Evolutionary conservation across 2,329 filamentous ascomycete genomes (phyloP).

Genomic region (Neurospora crassa): DNA sequence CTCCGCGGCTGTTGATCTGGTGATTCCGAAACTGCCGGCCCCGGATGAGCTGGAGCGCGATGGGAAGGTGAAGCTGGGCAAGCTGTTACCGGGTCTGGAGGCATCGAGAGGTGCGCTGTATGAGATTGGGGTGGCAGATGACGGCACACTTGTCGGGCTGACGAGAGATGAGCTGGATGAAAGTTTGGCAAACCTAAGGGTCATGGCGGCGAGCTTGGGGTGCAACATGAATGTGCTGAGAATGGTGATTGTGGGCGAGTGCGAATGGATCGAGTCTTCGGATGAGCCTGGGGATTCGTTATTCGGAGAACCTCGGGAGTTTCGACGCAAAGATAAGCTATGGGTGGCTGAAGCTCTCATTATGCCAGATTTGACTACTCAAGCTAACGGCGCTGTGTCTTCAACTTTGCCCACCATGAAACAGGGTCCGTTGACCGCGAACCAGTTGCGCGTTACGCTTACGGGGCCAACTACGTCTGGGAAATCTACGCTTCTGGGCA

Average conservation of each 20-base stretch:
- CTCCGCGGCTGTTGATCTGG: conserved; percentile 57
- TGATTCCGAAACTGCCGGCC: conserved; percentile 67
- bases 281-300: conserved; percentile 24
- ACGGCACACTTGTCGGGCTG: conserved; percentile 81
- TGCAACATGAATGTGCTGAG: conserved; percentile 76
- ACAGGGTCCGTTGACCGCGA: conserved; percentile 43
- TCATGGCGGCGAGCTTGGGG: conserved; percentile 88
- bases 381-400: conserved; percentile 4
- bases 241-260: conserved; percentile 75
- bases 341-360: conserved; percentile 88
- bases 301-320: conserved; percentile 18
- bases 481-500: conserved; percentile 85
- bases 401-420: conserved; percentile 19
- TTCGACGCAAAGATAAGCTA: conserved; percentile 43
- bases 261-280: conserved; percentile 52
- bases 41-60: conserved; percentile 23
- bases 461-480: conserved; percentile 85
- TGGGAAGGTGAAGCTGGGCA: conserved; percentile 36
- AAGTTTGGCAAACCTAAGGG: conserved; percentile 71
- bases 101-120: conserved; percentile 91
- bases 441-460: conserved; percentile 78
- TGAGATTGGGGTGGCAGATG: conserved; percentile 92
- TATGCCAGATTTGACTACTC: conserved; percentile 50
- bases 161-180: conserved; percentile 88
- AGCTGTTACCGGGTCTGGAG: conserved; percentile 70